Evolutionary conservation across 441 rosid genomes (phyloP).

Genomic region (Macaranga tanarius): DNA sequence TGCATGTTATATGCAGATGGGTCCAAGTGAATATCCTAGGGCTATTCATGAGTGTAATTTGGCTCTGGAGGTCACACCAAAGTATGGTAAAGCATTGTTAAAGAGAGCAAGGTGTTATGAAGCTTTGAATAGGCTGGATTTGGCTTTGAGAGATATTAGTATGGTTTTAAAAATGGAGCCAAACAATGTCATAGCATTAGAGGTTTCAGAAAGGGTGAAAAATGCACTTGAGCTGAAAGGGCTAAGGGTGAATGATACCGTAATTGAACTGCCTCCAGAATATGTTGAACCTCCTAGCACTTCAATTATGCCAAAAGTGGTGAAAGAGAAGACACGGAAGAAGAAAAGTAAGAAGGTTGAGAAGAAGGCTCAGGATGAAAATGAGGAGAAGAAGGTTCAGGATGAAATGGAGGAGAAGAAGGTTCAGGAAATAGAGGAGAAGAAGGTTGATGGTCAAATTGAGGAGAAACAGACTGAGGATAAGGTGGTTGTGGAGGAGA

Average conservation of each 20-base stretch:
- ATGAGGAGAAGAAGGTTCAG: constrained; percentile 37
- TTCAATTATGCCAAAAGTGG: constrained; percentile 22
- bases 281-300: constrained; percentile 33
- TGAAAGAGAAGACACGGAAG: constrained; percentile 36
- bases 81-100: constrained; percentile 75
- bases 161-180: constrained; percentile 74
- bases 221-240: constrained; percentile 57
- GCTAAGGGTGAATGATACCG: constrained; percentile 57
- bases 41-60: constrained; percentile 81
- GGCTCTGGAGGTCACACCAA: constrained; percentile 78
- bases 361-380: constrained; percentile 35
- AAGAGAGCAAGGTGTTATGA: constrained; percentile 90
- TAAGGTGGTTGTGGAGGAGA: constrained; percentile 43
- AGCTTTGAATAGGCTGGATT: constrained; percentile 76
- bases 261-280: constrained; percentile 48
- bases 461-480: constrained; percentile 58
- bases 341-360: constrained; percentile 37
- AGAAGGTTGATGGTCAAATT: constrained; percentile 30
- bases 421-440: constrained; percentile 43
- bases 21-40: constrained; percentile 75
- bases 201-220: constrained; percentile 67
- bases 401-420: constrained; percentile 47
- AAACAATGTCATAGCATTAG: constrained; percentile 60
- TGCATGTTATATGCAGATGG: constrained; percentile 95
- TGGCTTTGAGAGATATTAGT: constrained; percentile 76